Percentiles rank a stretch among this genome's conserved stretches.
Evolutionary conservation across 441 rosid species (phyloP).

Genomic region (Biscutella laevigata): DNA sequence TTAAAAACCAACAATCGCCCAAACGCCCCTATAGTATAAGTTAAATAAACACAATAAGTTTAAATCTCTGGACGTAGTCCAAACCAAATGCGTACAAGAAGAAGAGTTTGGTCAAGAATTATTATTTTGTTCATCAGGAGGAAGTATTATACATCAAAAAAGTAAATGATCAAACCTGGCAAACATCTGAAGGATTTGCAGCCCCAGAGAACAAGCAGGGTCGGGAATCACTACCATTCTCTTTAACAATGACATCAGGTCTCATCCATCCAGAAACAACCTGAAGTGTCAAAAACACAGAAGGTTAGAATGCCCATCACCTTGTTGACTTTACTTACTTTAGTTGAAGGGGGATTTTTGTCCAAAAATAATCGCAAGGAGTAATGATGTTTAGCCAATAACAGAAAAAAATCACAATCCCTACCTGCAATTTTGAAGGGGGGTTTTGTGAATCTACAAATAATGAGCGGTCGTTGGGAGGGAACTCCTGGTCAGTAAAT

Average conservation of each 20-base stretch:
- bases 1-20: slow-evolving; percentile 99
- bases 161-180: slow-evolving; percentile 61
- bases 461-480: slow-evolving; percentile 89
- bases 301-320: slow-evolving; percentile 22
- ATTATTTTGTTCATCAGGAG: background rate
- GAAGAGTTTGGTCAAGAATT: slow-evolving; percentile 2
- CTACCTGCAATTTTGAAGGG: slow-evolving; percentile 84
- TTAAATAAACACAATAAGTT: slow-evolving; percentile 4
- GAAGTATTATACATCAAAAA: background rate
- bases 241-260: slow-evolving; percentile 78
- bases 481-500: slow-evolving; percentile 98
- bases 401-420: slow-evolving; percentile 19
- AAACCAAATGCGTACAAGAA: slow-evolving; percentile 6
- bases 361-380: background rate
- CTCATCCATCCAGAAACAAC: slow-evolving; percentile 99
- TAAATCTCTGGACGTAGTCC: background rate
- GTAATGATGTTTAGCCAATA: slow-evolving; percentile 2
- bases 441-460: slow-evolving; percentile 79
- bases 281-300: slow-evolving; percentile 32
- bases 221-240: slow-evolving; percentile 41
- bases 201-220: slow-evolving; percentile 94
- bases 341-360: background rate
- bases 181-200: slow-evolving; percentile 98
- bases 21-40: slow-evolving; percentile 71
- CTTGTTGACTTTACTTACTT: background rate